Evolutionary conservation across 305 asterid species (phyloP).

Genomic region (Ilex paraguariensis): DNA sequence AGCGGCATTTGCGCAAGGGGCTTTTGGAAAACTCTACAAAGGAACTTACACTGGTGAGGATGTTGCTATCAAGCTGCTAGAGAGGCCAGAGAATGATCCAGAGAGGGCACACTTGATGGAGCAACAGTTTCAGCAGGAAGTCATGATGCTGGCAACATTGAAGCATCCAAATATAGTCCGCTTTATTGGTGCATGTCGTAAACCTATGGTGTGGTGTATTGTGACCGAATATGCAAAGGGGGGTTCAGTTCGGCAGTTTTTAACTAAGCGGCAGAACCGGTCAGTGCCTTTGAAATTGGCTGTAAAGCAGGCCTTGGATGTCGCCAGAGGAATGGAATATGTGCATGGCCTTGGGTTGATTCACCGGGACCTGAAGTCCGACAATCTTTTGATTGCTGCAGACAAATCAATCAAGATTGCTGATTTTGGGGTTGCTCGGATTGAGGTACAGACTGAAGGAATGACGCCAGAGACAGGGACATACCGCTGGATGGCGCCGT

Average conservation of each 20-base stretch:
- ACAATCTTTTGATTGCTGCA: slow-evolving; percentile 4
- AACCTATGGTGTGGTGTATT: slow-evolving; percentile 10
- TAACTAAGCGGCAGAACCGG: slow-evolving; percentile 1
- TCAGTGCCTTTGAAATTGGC: slow-evolving; percentile 6
- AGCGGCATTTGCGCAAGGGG: slow-evolving; percentile 96
- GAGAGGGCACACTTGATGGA: slow-evolving; percentile 4
- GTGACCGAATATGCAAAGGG: slow-evolving; percentile 7
- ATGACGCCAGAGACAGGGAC: slow-evolving; percentile 8
- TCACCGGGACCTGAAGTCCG: slow-evolving; percentile 4
- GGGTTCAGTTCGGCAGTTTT: slow-evolving; percentile 7
- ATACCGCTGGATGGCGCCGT: slow-evolving; percentile 9
- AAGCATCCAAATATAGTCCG: slow-evolving; percentile 5
- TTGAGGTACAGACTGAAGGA: slow-evolving; percentile 9
- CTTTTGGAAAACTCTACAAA: slow-evolving; percentile 5
- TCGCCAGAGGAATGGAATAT: slow-evolving; percentile 6
- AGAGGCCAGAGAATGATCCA: slow-evolving; percentile 3
- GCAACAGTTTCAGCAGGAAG: slow-evolving; percentile 9
- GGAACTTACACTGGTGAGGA: slow-evolving; percentile 8
- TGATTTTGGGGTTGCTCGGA: slow-evolving; percentile 7
- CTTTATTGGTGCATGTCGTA: slow-evolving; percentile 2
- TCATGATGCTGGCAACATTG: slow-evolving; percentile 5
- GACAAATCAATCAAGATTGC: slow-evolving; percentile 7
- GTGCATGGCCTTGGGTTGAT: slow-evolving; percentile 7
- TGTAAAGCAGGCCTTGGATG: slow-evolving; percentile 7
- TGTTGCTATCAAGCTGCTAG: slow-evolving; percentile 6